These are phyloP conservation scores for Actinomucor elegans DNA, from an alignment of 371 early-diverging fungal species.

Conservation along the genomic window DNA sequence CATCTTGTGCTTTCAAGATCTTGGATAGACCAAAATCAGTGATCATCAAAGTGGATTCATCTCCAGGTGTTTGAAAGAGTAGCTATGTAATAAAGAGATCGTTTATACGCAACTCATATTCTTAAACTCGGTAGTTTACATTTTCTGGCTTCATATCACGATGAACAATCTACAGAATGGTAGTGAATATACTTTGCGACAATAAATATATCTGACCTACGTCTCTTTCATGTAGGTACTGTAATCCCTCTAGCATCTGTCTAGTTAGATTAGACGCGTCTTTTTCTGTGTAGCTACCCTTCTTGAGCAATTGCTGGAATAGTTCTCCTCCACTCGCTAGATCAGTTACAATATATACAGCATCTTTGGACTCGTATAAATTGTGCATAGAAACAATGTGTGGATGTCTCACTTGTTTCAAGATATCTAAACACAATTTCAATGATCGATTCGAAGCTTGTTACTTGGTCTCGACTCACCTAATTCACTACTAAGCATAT, in stretches of 20 bases:
- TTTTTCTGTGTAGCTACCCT: constrained; percentile 78
- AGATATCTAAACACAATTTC: constrained; percentile 45
- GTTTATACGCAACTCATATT: neutral
- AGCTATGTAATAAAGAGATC: constrained; percentile 29
- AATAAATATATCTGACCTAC: constrained; percentile 16
- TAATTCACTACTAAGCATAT: constrained; percentile 85
- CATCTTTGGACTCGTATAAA: constrained; percentile 75
- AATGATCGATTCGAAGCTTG: neutral
- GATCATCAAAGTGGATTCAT: constrained; percentile 62
- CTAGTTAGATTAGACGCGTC: constrained; percentile 68
- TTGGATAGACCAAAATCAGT: constrained; percentile 86
- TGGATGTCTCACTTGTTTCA: constrained; percentile 77
- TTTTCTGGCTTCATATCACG: constrained; percentile 89
- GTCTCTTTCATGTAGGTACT: constrained; percentile 75
- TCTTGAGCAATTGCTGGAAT: constrained; percentile 77
- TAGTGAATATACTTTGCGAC: neutral
- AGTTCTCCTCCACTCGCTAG: constrained; percentile 87
- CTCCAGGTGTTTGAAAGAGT: constrained; percentile 53
- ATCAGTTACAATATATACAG: constrained; percentile 84
- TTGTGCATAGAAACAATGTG: constrained; percentile 81
- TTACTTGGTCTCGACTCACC: too few relatives aligned
- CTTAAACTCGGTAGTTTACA: constrained; percentile 20
- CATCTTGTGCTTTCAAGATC: constrained; percentile 65
- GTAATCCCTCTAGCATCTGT: constrained; percentile 78
- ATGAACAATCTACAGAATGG: constrained; percentile 66